These are phyloP conservation scores for Coniochaeta hoffmannii DNA, from an alignment of 2,329 filamentous ascomycete genomes.

Conservation along the genomic window DNA sequence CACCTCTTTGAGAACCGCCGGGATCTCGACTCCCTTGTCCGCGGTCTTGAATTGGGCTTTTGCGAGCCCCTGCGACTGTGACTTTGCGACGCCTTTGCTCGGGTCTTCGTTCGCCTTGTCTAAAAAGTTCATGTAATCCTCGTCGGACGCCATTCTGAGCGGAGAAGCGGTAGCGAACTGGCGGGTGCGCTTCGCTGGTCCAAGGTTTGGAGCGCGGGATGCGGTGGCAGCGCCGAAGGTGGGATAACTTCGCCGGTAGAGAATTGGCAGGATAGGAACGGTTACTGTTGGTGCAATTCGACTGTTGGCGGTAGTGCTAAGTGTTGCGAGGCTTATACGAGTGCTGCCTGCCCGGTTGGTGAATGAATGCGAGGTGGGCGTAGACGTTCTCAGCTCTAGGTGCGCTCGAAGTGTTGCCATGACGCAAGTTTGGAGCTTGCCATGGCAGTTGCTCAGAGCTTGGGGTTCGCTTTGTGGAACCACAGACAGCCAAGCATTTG, in stretches of 20 bases:
- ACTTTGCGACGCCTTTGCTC: constrained; percentile 44
- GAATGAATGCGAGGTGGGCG: neutral
- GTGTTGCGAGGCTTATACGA: neutral
- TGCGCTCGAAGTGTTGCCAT: neutral
- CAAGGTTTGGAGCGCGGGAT: neutral
- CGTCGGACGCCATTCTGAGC: constrained; percentile 61
- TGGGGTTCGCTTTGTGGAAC: neutral
- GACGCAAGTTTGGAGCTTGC: constrained; percentile 4
- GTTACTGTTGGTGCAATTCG: neutral
- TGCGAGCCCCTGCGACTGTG: constrained; percentile 17
- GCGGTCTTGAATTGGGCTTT: constrained; percentile 37
- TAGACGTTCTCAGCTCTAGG: neutral
- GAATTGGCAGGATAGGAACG: neutral
- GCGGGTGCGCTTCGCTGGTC: neutral
- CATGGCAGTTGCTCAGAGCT: neutral
- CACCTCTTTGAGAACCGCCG: constrained; percentile 44
- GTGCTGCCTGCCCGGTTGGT: neutral
- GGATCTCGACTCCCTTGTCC: constrained; percentile 51
- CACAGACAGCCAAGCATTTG: neutral
- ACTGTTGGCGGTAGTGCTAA: neutral
- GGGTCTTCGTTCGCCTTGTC: constrained; percentile 80
- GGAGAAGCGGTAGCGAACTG: neutral
- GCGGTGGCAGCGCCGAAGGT: neutral
- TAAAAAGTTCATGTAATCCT: constrained; percentile 77
- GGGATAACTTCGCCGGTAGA: neutral